phyloP scores from a whole-genome alignment of 352 stramenopile species.

The Phytophthora sojae region DNA sequence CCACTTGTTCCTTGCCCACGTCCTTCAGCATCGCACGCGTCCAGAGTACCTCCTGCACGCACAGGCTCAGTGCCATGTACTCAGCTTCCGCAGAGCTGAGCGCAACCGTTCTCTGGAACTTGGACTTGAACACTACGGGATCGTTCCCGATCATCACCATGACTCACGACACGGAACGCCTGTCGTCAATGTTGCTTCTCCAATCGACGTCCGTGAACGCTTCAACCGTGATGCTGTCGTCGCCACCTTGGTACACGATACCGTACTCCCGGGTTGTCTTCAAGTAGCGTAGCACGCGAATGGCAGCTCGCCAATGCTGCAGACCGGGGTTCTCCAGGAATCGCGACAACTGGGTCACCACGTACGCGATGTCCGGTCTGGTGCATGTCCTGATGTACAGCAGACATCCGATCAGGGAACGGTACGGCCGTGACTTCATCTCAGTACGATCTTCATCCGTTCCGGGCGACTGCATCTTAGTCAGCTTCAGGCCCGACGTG shows the following conservation, averaged over 20 bases:
- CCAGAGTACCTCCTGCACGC: not conserved
- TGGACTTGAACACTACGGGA: slow-evolving; percentile 8
- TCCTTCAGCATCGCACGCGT: slow-evolving; percentile 3
- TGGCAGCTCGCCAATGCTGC: not conserved
- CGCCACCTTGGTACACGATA: not conserved
- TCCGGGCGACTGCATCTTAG: not conserved
- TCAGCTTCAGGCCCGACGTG: not conserved
- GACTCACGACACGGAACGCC: not conserved
- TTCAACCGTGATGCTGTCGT: not conserved
- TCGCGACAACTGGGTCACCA: not conserved
- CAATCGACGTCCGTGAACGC: slow-evolving; percentile 1
- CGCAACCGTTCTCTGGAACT: slow-evolving; percentile 8
- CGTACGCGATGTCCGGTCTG: not conserved
- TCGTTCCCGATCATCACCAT: slow-evolving; percentile 1
- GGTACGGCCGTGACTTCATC: slow-evolving; percentile 3
- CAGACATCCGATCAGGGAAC: slow-evolving; percentile 3
- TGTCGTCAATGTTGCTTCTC: slow-evolving; percentile 4
- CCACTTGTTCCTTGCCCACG: not conserved
- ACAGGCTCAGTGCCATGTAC: slow-evolving; percentile 7
- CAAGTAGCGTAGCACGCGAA: not conserved
- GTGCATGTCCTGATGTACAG: slow-evolving; percentile 4
- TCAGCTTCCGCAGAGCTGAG: slow-evolving; percentile 9
- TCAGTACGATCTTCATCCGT: not conserved
- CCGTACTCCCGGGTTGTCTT: not conserved
- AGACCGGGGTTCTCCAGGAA: not conserved